These are phyloP conservation scores for Picea glauca DNA, from an alignment of 75 land plant species.

Conservation along the genomic window DNA sequence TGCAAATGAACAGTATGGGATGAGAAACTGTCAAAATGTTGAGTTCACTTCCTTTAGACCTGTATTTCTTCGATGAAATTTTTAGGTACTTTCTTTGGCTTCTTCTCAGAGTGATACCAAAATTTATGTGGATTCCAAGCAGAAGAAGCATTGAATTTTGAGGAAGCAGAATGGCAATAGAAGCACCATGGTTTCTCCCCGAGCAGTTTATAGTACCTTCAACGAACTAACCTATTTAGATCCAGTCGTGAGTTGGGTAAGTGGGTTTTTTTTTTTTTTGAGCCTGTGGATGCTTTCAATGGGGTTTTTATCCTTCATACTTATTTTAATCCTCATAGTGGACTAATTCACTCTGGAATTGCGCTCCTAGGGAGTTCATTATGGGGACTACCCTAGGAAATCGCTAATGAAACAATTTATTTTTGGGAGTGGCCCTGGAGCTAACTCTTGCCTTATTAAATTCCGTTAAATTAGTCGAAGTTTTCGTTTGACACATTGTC, in stretches of 20 bases:
- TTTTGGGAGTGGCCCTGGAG: no score
- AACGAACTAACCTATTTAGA: constrained; percentile 68
- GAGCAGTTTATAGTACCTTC: constrained; percentile 60
- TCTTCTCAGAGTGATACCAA: background rate
- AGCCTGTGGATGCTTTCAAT: background rate
- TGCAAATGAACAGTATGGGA: background rate
- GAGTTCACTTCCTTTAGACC: background rate
- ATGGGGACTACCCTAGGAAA: no score
- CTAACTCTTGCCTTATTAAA: no score
- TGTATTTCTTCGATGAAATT: background rate
- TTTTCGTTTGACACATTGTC: no score
- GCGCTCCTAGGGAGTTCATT: no score
- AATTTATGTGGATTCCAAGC: background rate
- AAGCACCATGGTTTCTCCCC: constrained; percentile 35
- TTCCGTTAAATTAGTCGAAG: no score
- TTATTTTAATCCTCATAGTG: no score
- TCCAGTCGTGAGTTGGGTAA: constrained; percentile 68
- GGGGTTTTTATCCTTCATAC: no score
- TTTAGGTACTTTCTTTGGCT: background rate
- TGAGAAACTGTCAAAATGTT: no score
- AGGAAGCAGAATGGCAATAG: background rate
- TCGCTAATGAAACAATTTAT: no score
- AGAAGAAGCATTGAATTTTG: background rate
- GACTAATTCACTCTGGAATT: no score
- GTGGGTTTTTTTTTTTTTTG: background rate